Percentiles rank a stretch among this genome's conserved stretches.
These are phyloP conservation scores for Chaetomiaceae sp. DNA, from an alignment of 2,329 filamentous ascomycete species.

Conservation along the genomic window DNA sequence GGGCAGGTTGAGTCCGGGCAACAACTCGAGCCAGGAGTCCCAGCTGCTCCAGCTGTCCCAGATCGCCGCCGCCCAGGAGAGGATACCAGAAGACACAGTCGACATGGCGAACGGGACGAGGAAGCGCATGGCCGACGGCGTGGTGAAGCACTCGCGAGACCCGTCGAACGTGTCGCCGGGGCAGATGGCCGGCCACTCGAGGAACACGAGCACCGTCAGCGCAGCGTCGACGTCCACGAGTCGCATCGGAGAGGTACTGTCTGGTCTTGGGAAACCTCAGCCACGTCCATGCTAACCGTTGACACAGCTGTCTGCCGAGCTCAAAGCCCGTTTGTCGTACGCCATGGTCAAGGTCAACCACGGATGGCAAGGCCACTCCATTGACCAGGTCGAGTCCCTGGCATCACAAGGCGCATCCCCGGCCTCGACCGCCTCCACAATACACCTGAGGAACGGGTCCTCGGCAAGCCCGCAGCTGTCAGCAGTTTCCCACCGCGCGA, in stretches of 20 bases:
- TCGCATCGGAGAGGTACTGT: slow-evolving; percentile 72
- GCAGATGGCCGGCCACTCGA: slow-evolving; percentile 54
- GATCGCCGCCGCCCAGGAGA: slow-evolving; percentile 51
- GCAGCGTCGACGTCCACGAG: slow-evolving; percentile 57
- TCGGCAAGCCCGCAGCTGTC: slow-evolving; percentile 52
- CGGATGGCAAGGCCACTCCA: slow-evolving; percentile 75
- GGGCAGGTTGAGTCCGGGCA: slow-evolving; percentile 38
- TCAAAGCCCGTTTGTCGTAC: slow-evolving; percentile 82
- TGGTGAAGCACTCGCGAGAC: slow-evolving; percentile 54
- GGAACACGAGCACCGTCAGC: slow-evolving; percentile 67
- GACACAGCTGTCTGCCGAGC: slow-evolving; percentile 65
- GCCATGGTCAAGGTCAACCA: slow-evolving; percentile 92
- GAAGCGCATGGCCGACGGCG: slow-evolving; percentile 74
- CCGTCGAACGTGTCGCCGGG: slow-evolving; percentile 44
- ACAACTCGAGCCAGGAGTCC: slow-evolving; percentile 48
- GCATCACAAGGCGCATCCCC: slow-evolving; percentile 66
- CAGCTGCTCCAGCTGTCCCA: slow-evolving; percentile 57
- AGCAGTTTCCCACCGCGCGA: slow-evolving; percentile 33
- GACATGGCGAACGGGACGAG: slow-evolving; percentile 37
- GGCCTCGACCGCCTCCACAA: slow-evolving; percentile 52
- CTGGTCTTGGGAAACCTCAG: not conserved
- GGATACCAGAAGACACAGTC: slow-evolving; percentile 39
- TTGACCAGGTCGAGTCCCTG: slow-evolving; percentile 72
- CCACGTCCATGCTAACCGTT: slow-evolving; percentile 22
- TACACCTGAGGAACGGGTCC: slow-evolving; percentile 48